Evolutionary conservation across 192 early-diverging fungal species (phyloP), one percentile per base, ranked within the genome.

Genomic region (Piromyces finnis): DNA sequence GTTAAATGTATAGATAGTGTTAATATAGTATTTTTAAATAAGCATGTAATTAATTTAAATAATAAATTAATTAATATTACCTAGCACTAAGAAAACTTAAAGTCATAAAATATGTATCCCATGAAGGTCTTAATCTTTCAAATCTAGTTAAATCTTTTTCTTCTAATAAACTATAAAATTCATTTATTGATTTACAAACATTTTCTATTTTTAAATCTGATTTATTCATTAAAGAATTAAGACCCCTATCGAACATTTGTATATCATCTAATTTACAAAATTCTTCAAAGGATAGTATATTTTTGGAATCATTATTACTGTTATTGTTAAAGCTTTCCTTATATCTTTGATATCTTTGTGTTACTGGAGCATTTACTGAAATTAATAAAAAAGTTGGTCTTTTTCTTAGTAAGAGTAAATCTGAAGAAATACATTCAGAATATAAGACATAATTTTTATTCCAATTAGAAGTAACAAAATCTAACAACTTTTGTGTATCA

Each of bases 91-190:
- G 87, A 82, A 97, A 92, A 6, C 95, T 95, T 27, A 99, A 84
- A 29, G 91, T 87, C 94, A 99, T 97, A 85, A 98, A 99, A 83
- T 99, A 99, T 0, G 93, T 94, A 88, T 99, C 98, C 97, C 97
- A 91, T 17, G 90, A 89, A 15, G 98, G 98, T 29, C 98, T 87
- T 30, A 96, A 85, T 17, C 94, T 86, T 80, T 96, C 92, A 16
- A 83, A 82, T 80, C 96, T 90, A 30, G 86, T 85, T 77, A 98
- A 86, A 29, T 94, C 85, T 2, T 93, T 80, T 3, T 81, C 35
- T 14, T 88, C 82, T 13, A 95, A 79, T 29, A 87, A 35, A 32
- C 36, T 39, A 79, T 86, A 82, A 22, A 94, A 83, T 0, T 79
- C 84, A 0, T 35, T 29, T 3, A 87, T 30, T 28, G 85, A 81